Evolutionary conservation across 129 eudicot species (phyloP).

Genomic region (Solidago caesia): DNA sequence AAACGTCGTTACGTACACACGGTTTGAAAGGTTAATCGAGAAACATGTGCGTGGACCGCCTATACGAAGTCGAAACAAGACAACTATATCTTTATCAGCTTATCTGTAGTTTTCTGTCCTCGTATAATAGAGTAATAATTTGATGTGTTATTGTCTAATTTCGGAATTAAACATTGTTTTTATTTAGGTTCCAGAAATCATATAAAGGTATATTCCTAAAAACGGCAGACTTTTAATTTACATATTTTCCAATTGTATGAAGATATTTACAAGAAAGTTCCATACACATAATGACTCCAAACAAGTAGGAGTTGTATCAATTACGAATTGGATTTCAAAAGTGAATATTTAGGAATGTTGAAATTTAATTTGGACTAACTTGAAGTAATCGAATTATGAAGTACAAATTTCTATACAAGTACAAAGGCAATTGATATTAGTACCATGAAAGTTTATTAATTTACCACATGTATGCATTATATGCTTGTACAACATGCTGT

Average conservation of each 20-base stretch:
- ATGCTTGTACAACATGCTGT: no score
- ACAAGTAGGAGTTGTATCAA: neutral
- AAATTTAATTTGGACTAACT: neutral
- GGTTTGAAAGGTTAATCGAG: slow-evolving; percentile 15
- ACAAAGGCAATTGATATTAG: no score
- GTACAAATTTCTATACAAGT: no score
- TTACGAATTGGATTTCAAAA: neutral
- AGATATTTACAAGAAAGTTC: slow-evolving; percentile 23
- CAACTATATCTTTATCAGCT: neutral
- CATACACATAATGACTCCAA: neutral
- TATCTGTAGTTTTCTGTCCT: neutral
- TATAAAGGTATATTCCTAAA: slow-evolving; percentile 13
- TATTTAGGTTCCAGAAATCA: neutral
- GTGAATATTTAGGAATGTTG: no score
- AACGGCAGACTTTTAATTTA: slow-evolving; percentile 10
- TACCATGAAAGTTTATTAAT: no score
- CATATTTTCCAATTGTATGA: neutral
- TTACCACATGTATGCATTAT: no score
- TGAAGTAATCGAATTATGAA: no score
- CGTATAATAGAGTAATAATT: neutral
- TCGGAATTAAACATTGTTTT: neutral
- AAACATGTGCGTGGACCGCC: slow-evolving; percentile 16
- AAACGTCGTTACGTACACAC: neutral
- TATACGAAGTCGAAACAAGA: slow-evolving; percentile 19
- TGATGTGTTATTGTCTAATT: neutral